Conservation (phyloP, 148 eudicot genomes). For the Polygonum aviculare region DNA sequence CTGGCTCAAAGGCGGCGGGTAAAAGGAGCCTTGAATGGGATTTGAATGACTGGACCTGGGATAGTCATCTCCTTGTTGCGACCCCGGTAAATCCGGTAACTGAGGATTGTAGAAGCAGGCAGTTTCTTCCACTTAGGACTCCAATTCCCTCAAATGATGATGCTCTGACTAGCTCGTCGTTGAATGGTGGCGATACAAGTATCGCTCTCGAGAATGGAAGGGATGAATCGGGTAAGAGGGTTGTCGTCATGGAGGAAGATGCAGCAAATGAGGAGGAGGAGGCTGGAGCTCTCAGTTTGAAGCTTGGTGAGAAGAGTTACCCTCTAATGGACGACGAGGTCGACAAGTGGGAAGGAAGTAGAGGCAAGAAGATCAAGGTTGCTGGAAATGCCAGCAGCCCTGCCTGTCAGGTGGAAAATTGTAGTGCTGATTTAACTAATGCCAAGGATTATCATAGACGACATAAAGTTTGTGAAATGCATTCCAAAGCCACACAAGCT, state of each 20-base stretch:
- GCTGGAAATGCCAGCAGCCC: slow-evolving; percentile 41
- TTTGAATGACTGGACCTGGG: slow-evolving; percentile 96
- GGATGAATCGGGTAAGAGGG: slow-evolving; percentile 55
- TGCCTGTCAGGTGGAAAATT: slow-evolving; percentile 82
- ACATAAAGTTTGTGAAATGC: slow-evolving; percentile 85
- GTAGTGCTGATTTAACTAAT: slow-evolving; percentile 59
- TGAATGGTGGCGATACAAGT: slow-evolving; percentile 24
- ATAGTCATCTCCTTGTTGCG: slow-evolving; percentile 63
- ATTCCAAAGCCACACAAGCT: slow-evolving; percentile 69
- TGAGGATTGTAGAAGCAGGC: slow-evolving; percentile 51
- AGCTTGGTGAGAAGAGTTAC: slow-evolving; percentile 67
- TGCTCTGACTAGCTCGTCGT: slow-evolving; percentile 30
- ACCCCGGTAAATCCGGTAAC: slow-evolving; percentile 37
- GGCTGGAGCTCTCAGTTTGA: slow-evolving; percentile 49
- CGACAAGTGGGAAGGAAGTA: slow-evolving; percentile 39
- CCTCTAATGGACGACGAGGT: slow-evolving; percentile 39
- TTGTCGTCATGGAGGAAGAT: slow-evolving; percentile 38
- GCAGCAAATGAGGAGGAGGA: slow-evolving; percentile 32
- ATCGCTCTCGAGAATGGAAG: slow-evolving; percentile 29
- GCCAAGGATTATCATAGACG: slow-evolving; percentile 86
- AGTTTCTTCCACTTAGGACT: slow-evolving; percentile 37
- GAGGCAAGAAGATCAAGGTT: slow-evolving; percentile 60
- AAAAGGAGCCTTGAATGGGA: slow-evolving; percentile 81
- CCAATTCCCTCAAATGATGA: slow-evolving; percentile 21
- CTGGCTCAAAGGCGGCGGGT: slow-evolving; percentile 43